Evolutionary conservation across 106 monocot genomes (phyloP).

Genomic region (Narthecium ossifragum): DNA sequence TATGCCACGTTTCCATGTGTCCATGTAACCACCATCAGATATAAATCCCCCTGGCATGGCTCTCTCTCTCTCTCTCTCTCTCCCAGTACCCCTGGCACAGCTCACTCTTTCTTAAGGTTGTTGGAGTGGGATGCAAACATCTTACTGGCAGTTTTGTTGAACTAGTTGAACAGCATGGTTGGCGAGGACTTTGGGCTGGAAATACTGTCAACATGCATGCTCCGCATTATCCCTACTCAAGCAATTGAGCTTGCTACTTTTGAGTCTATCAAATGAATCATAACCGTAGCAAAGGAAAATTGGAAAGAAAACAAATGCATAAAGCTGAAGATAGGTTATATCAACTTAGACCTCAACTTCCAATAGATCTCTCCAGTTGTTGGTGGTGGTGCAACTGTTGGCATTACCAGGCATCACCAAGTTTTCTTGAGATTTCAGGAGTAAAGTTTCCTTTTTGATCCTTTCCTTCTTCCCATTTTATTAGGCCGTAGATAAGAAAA

Average conservation of each 20-base stretch:
- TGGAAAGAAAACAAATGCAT: slow-evolving; percentile 33
- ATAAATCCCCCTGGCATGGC: too few relatives aligned
- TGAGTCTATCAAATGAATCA: slow-evolving; percentile 60
- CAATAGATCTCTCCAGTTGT: slow-evolving; percentile 81
- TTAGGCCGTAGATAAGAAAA: too few relatives aligned
- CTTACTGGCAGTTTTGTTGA: slow-evolving; percentile 68
- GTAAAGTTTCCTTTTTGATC: too few relatives aligned
- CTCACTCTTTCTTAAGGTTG: too few relatives aligned
- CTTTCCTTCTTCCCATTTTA: too few relatives aligned
- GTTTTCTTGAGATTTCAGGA: too few relatives aligned
- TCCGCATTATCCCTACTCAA: slow-evolving; percentile 90
- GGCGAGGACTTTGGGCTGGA: slow-evolving; percentile 93
- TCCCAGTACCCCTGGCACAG: too few relatives aligned
- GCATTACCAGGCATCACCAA: slow-evolving; percentile 83
- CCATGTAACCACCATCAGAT: too few relatives aligned
- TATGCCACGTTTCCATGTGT: too few relatives aligned
- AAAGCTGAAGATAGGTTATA: slow-evolving; percentile 32
- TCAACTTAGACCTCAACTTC: slow-evolving; percentile 44
- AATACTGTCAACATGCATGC: slow-evolving; percentile 92
- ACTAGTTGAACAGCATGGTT: slow-evolving; percentile 67
- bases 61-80: too few relatives aligned
- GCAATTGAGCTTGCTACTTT: slow-evolving; percentile 86
- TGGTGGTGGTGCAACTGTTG: slow-evolving; percentile 88
- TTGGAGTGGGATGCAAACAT: slow-evolving; percentile 83
- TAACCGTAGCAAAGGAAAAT: slow-evolving; percentile 51